phyloP scores from a whole-genome alignment of 2,329 filamentous ascomycete genomes.

The Cyphellophora europaea region DNA sequence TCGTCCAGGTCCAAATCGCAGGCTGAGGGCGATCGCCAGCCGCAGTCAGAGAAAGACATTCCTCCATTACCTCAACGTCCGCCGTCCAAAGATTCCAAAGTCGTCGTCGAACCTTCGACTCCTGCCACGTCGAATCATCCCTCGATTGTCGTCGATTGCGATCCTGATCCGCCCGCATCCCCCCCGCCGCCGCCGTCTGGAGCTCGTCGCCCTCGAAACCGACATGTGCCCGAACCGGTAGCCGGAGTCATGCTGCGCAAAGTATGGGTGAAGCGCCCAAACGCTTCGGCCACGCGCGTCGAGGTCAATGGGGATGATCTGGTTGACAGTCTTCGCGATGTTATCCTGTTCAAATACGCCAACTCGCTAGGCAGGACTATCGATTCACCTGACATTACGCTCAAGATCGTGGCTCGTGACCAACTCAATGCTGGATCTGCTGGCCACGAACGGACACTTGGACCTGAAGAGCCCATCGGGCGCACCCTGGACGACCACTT shows the following conservation, averaged over 20 bases:
- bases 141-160: not conserved
- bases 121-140: not conserved
- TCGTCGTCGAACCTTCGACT: not conserved
- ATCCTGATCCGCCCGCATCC: not conserved
- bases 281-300: constrained; percentile 78
- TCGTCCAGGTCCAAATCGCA: too few relatives aligned
- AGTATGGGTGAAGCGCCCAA: constrained; percentile 87
- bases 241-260: constrained; percentile 45
- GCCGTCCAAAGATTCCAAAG: too few relatives aligned
- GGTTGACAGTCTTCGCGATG: constrained; percentile 88
- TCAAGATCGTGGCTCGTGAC: constrained; percentile 69
- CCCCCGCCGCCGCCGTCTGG: not conserved
- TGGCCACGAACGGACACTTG: constrained; percentile 58
- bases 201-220: too few relatives aligned
- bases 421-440: constrained; percentile 23
- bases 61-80: not conserved
- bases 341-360: constrained; percentile 85
- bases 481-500: constrained; percentile 73
- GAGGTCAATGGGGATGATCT: constrained; percentile 78
- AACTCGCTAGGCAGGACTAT: constrained; percentile 85
- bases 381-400: constrained; percentile 78
- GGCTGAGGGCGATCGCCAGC: too few relatives aligned
- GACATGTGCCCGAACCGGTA: too few relatives aligned
- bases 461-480: constrained; percentile 77
- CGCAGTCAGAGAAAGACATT: too few relatives aligned